A percentile compares a stretch with the other conserved stretches of the same genome.
Evolutionary conservation across 192 early-diverging fungal species (phyloP).

Genomic region (Backusella parvicylindrica): DNA sequence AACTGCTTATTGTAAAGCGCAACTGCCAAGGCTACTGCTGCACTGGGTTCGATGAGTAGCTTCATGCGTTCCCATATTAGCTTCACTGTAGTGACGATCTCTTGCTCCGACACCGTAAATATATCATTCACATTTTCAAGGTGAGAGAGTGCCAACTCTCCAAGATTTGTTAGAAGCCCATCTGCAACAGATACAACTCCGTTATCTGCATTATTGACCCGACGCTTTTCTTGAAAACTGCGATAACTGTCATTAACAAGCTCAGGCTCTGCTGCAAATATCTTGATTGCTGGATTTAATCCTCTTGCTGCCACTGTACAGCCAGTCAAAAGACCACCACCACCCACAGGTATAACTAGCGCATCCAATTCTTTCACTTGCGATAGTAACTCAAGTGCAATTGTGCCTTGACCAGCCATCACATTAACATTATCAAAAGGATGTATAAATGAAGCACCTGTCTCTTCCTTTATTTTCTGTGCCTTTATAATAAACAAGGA

Average conservation of each 20-base stretch:
- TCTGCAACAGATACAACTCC: constrained; percentile 43
- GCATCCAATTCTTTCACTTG: constrained; percentile 47
- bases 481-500: background rate
- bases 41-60: constrained; percentile 50
- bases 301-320: constrained; percentile 40
- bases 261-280: constrained; percentile 52
- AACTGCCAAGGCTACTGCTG: constrained; percentile 48
- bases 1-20: constrained; percentile 43
- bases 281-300: constrained; percentile 28
- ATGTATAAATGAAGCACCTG: constrained; percentile 49
- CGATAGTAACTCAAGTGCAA: constrained; percentile 44
- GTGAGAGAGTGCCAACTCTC: constrained; percentile 42
- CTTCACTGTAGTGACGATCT: constrained; percentile 47
- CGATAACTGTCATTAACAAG: constrained; percentile 40
- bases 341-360: constrained; percentile 50
- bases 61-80: constrained; percentile 50
- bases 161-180: constrained; percentile 45
- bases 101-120: constrained; percentile 49
- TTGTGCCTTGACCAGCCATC: constrained; percentile 57
- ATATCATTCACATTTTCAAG: constrained; percentile 47
- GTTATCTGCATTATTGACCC: background rate
- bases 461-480: constrained; percentile 21
- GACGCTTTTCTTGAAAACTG: constrained; percentile 21
- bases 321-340: constrained; percentile 50
- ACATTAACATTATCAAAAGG: constrained; percentile 48